Base-by-base conservation (phyloP, 2,329 filamentous ascomycete genomes). In the Apiospora rasikravindrae region DNA sequence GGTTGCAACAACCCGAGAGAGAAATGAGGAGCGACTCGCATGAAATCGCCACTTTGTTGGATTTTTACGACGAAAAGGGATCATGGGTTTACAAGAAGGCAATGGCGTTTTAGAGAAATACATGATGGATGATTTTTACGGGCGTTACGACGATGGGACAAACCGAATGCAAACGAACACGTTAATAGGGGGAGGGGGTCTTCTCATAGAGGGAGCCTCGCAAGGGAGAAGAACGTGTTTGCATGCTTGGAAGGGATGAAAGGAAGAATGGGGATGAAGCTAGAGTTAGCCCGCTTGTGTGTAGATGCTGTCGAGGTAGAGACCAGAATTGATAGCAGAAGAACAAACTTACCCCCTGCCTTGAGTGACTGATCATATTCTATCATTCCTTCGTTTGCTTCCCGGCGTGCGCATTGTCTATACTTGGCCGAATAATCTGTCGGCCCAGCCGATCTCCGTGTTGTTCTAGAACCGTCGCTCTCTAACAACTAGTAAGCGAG, bases 61-160 rank as follows among this genome's bases (percentile, higher is more conserved):
- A 64, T 64, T 64, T 57, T 64, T 64, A 64, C 57, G 57, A 40
- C 22, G 6, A 24, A 29, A 64, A 64, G 29, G 29, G 22, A 10
- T 64, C 10, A 64, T 40, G 57, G 57, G 33, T 40, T 61, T 64
- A 64, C 33, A 33, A 64, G 33, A 64, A 40, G 57, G 57, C 57
- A 40, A n/a, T 40, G 57, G 57, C 57, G 57, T 64, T 57, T 40
- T 61, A 61, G 29, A 40, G 57, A 64, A 33, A 61, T 19, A 64
- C 33, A 40, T 40, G 22, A 40, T 8, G 57, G 8, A 64, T 64
- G 57, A 40, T 64, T 64, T 40, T 4, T n/a, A 29, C 13, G 49
- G 33, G 29, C 29, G 40, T 6, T 40, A 40, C 22, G 57, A n/a
- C 22, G 33, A 11, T 24, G n/a, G n/a, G n/a, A n/a, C 57, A 64